Conservation (phyloP, 805 yeast species). For the Cyberlindnera bimundalis region DNA sequence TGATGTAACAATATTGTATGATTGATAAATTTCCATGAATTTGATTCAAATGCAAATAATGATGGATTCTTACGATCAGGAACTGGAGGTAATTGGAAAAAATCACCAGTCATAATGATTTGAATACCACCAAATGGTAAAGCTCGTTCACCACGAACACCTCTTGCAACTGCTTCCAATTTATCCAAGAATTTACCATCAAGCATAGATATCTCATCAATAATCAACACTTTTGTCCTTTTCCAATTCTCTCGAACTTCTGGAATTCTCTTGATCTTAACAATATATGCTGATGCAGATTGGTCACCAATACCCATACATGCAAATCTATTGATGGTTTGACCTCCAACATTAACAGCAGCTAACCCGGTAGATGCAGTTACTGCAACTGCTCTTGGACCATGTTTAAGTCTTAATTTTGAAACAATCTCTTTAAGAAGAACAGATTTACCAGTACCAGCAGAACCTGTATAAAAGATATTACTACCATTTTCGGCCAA, state of each 20-base stretch:
- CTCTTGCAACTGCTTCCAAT: constrained; percentile 65
- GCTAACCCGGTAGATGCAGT: constrained; percentile 98
- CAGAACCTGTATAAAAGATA: constrained; percentile 77
- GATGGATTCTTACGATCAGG: constrained; percentile 34
- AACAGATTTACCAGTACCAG: constrained; percentile 86
- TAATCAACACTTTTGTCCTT: constrained; percentile 62
- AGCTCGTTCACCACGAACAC: constrained; percentile 37
- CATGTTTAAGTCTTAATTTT: constrained; percentile 42
- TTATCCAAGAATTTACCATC: constrained; percentile 77
- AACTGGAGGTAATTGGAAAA: constrained; percentile 94
- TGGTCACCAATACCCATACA: constrained; percentile 77
- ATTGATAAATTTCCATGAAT: constrained; percentile 65
- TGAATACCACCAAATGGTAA: constrained; percentile 94
- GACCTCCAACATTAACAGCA: constrained; percentile 90
- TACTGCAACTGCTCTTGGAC: constrained; percentile 57
- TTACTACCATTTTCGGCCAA: constrained; percentile 49
- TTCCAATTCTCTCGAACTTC: constrained; percentile 57
- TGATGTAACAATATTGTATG: constrained; percentile 68
- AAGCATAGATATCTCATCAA: constrained; percentile 95
- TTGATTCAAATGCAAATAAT: constrained; percentile 71
- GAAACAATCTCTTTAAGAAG: constrained; percentile 61
- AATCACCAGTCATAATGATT: constrained; percentile 87
- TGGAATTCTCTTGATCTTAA: constrained; percentile 44
- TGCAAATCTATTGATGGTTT: constrained; percentile 79
- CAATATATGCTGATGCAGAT: constrained; percentile 35